These are phyloP conservation scores for Didymella arachidicola DNA, from an alignment of 2,329 filamentous ascomycete genomes.

Conservation along the genomic window DNA sequence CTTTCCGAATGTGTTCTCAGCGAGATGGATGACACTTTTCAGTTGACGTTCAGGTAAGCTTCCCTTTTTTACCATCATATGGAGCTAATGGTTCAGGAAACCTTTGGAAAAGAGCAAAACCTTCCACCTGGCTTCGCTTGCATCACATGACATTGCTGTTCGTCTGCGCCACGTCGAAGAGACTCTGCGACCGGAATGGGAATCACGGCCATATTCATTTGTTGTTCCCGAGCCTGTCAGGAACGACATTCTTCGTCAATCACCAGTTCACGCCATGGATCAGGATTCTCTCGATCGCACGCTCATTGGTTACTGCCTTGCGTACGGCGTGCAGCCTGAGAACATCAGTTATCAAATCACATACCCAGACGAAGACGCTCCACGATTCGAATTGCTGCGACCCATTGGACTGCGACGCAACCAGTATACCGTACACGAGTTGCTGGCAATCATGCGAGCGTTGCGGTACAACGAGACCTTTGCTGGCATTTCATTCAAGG, in stretches of 20 bases:
- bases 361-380: slow-evolving; percentile 65
- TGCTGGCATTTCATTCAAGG: slow-evolving; percentile 70
- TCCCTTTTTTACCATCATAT: background rate
- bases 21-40: slow-evolving; percentile 70
- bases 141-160: slow-evolving; percentile 69
- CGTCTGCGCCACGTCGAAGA: slow-evolving; percentile 68
- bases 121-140: slow-evolving; percentile 69
- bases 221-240: slow-evolving; percentile 62
- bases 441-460: slow-evolving; percentile 74
- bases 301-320: slow-evolving; percentile 72
- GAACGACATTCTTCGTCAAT: slow-evolving; percentile 44
- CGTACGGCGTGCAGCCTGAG: slow-evolving; percentile 71
- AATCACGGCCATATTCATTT: slow-evolving; percentile 68
- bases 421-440: slow-evolving; percentile 67
- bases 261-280: slow-evolving; percentile 63
- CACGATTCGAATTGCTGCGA: slow-evolving; percentile 69
- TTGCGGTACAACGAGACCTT: slow-evolving; percentile 76
- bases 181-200: slow-evolving; percentile 71
- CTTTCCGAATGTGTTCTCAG: slow-evolving; percentile 67
- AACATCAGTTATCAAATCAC: slow-evolving; percentile 61
- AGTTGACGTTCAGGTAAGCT: slow-evolving; percentile 67
- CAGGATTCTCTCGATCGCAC: slow-evolving; percentile 70
- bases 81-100: slow-evolving; percentile 47
- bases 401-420: slow-evolving; percentile 60
- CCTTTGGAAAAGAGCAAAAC: slow-evolving; percentile 64